Conservation (phyloP, 371 early-diverging fungal genomes). For the Globomyces sp. region DNA sequence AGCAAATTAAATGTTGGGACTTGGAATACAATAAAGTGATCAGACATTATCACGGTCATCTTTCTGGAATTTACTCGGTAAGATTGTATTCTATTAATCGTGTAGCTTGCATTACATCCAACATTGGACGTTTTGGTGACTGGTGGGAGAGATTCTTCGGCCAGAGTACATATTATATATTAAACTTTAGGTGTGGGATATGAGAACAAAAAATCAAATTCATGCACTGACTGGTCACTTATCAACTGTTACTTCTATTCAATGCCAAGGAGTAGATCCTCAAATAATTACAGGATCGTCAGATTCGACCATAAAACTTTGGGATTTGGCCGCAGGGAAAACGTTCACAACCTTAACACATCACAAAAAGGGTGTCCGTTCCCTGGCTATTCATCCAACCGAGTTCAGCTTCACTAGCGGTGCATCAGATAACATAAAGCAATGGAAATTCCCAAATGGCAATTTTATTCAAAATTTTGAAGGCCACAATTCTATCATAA, state of each 20-base stretch:
- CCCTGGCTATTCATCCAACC: conserved; percentile 85
- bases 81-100: too few species aligned
- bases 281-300: conserved; percentile 92
- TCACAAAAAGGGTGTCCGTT: conserved; percentile 95
- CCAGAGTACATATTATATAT: conserved; percentile 45
- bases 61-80: conserved; percentile 83
- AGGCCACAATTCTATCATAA: conserved; percentile 87
- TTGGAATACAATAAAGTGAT: conserved; percentile 96
- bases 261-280: conserved; percentile 92
- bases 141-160: conserved; percentile 95
- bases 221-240: conserved; percentile 88
- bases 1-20: conserved; percentile 98
- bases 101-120: conserved; percentile 77
- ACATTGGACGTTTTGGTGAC: conserved; percentile 92
- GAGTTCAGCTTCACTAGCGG: conserved; percentile 94
- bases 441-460: conserved; percentile 94
- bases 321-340: conserved; percentile 97
- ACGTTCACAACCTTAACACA: conserved; percentile 91
- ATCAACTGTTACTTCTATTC: conserved; percentile 80
- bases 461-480: conserved; percentile 91
- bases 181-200: conserved; percentile 85
- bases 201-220: conserved; percentile 92
- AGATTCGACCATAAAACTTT: conserved; percentile 90
- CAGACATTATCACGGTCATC: conserved; percentile 96
- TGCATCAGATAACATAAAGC: conserved; percentile 90